Evolutionary conservation across 768 basidiomycete genomes (phyloP).

Genomic region (Boletellus ananiceps): DNA sequence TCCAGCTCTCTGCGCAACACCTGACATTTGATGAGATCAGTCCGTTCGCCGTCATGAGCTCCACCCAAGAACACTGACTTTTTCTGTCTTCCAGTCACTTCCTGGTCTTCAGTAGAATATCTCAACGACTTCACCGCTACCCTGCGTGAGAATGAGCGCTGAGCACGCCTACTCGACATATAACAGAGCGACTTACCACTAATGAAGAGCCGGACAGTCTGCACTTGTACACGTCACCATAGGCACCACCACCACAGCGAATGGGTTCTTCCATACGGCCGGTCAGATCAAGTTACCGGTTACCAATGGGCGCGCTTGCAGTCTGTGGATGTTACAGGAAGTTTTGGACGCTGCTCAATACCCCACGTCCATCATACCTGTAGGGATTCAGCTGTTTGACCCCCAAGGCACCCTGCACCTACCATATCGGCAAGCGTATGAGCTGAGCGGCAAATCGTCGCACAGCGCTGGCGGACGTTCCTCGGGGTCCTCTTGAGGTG

Average conservation of each 20-base stretch:
- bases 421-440: too few relatives aligned
- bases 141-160: not conserved
- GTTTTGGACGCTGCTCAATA: too few relatives aligned
- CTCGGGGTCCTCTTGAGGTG: too few relatives aligned
- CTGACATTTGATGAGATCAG: too few relatives aligned
- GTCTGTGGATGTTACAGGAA: not conserved
- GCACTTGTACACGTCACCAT: not conserved
- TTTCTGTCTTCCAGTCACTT: not conserved
- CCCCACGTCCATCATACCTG: too few relatives aligned
- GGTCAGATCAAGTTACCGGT: slow-evolving; percentile 1
- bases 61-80: not conserved
- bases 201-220: not conserved
- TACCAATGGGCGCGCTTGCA: not conserved
- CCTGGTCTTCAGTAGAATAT: too few relatives aligned
- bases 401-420: too few relatives aligned
- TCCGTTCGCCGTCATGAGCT: not conserved
- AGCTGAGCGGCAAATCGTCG: too few relatives aligned
- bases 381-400: too few relatives aligned
- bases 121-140: too few relatives aligned
- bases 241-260: not conserved
- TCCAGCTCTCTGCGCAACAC: too few relatives aligned
- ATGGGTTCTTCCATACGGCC: not conserved
- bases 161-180: not conserved
- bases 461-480: too few relatives aligned
- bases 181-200: not conserved